Base-by-base conservation (phyloP, 345 rosid species). In the Brassica rapa region DNA sequence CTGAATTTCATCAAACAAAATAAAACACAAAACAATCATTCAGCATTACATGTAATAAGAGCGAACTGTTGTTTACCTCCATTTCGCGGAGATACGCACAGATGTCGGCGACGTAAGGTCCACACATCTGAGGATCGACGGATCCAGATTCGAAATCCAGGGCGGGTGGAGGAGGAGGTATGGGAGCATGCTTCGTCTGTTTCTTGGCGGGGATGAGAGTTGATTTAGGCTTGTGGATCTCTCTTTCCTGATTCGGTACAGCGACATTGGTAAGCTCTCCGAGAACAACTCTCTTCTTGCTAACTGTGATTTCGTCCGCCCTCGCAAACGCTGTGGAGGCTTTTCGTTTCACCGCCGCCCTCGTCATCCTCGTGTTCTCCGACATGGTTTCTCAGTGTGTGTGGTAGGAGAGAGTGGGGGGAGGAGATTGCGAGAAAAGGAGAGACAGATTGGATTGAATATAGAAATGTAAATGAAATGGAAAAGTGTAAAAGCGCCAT, bases 61-160 rank as follows among this genome's bases (percentile, higher is more conserved):
- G 49, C 4, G 14, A 41, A 39, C 12, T 39, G 3, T 3, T 11
- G 51, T 6, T 25, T 70, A 77, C 81, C 75, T 80, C 82, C 35
- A 80, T 4, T 19, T 74, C 51, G 32, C 79, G 71, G 16, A 80
- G 82, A 53, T 80, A 80, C 8, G 75, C 19, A 2, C 75, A 74
- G 19, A 80, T 74, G 7, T 74, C 79, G 0, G 14, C 0, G 0
- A 74, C 79, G 39, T 74, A 80, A 62, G 79, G 79, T 15, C 79
- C 71, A 74, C 82, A 80, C 79, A 80, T 80, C 74, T 80, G 70
- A 6, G 82, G 78, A 74, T 80, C 82, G 35, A 62, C 75, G 59
- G 78, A 74, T 33, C 49, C 29, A 4, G 72, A 55, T 15, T 79
- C 57, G 23, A 43, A 21, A 0, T 9, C 69, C 0, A 9, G 6